A percentile compares a stretch with the other conserved stretches of the same genome.
phyloP scores from a whole-genome alignment of 2,329 filamentous ascomycete species.

The Metarhizium brunneum region DNA sequence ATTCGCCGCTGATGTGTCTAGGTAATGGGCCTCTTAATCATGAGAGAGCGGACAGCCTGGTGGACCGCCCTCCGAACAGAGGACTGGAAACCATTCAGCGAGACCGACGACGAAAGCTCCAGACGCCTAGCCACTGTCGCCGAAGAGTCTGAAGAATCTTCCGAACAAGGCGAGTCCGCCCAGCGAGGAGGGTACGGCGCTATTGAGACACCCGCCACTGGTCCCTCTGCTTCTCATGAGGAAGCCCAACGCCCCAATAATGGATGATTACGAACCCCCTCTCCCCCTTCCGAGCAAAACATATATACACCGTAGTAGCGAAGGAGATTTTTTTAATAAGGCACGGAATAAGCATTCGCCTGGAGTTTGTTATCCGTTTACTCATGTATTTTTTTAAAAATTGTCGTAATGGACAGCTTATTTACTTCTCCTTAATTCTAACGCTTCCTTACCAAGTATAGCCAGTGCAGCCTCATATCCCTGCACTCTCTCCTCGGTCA shows the following conservation, averaged over 20 bases:
- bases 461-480: constrained; percentile 49
- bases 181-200: constrained; percentile 10
- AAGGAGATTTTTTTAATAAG: not conserved
- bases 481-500: constrained; percentile 35
- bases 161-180: constrained; percentile 5
- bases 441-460: constrained; percentile 52
- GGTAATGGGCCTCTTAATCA: constrained; percentile 22
- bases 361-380: not conserved
- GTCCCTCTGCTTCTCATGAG: not conserved
- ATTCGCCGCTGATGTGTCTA: constrained; percentile 6
- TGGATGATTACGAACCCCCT: not conserved
- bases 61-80: constrained; percentile 18
- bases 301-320: not conserved
- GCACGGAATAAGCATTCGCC: not conserved
- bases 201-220: not conserved
- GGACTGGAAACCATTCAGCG: constrained; percentile 7
- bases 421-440: constrained; percentile 17
- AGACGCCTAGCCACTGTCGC: constrained; percentile 19
- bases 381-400: not conserved
- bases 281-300: not conserved
- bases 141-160: constrained; percentile 16
- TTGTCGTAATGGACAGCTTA: not conserved
- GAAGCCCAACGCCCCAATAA: not conserved
- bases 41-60: constrained; percentile 19
- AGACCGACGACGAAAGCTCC: constrained; percentile 10